Conservation (phyloP, 1,284 basidiomycete species). For the Ustilago sp. region DNA sequence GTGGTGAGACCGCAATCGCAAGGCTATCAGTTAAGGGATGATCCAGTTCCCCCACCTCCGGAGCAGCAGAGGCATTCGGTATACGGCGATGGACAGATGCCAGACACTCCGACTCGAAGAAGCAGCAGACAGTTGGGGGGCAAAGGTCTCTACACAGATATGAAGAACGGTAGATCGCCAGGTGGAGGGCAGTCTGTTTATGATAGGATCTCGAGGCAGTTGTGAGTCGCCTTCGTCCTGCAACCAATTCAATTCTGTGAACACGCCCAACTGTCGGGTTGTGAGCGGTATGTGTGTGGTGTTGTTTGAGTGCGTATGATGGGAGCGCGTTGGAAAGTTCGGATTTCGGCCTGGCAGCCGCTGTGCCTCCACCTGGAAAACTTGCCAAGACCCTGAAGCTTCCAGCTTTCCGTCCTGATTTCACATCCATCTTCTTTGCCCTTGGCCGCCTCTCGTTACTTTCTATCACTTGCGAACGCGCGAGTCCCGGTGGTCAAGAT, state of each 20-base stretch:
- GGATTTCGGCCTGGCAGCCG: too few relatives aligned
- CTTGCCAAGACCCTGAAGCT: too few relatives aligned
- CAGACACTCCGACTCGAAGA: slow-evolving; percentile 34
- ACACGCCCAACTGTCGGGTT: too few relatives aligned
- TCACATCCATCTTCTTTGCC: background rate
- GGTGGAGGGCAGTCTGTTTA: slow-evolving; percentile 26
- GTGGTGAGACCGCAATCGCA: background rate
- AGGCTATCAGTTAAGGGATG: slow-evolving; percentile 34
- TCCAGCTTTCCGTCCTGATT: too few relatives aligned
- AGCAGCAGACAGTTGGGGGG: slow-evolving; percentile 31
- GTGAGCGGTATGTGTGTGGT: too few relatives aligned
- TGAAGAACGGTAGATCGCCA: slow-evolving; percentile 12
- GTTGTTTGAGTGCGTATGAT: too few relatives aligned
- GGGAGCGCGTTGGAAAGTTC: too few relatives aligned
- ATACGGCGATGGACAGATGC: background rate
- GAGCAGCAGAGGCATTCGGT: slow-evolving; percentile 13
- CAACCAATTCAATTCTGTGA: too few relatives aligned
- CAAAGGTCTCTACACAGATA: slow-evolving; percentile 11
- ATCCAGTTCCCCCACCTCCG: slow-evolving; percentile 6
- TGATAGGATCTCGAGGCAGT: slow-evolving; percentile 32
- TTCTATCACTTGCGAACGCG: too few relatives aligned
- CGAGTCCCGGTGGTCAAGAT: too few relatives aligned
- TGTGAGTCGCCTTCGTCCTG: background rate
- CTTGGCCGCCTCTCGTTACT: too few relatives aligned
- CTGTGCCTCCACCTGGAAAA: too few relatives aligned